These are phyloP conservation scores for Kodamaea anthophila DNA, from an alignment of 1,139 yeast genomes.

Conservation along the genomic window DNA sequence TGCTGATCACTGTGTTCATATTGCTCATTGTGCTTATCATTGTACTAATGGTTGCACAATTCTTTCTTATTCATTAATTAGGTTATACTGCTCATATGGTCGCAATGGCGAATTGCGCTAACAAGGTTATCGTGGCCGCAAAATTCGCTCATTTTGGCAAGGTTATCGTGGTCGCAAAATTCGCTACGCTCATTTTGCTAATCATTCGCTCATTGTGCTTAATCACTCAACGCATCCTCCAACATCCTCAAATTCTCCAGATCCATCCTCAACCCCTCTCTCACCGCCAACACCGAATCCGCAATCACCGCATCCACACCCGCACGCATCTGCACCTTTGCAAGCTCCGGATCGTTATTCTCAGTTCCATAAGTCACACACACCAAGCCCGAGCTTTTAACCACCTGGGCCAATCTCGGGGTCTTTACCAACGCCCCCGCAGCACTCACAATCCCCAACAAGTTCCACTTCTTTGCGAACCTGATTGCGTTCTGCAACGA, in stretches of 20 bases:
- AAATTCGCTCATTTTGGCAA: too few relatives aligned
- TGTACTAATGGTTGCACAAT: too few relatives aligned
- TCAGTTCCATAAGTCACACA: slow-evolving; percentile 88
- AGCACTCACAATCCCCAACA: slow-evolving; percentile 88
- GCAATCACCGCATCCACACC: slow-evolving; percentile 98
- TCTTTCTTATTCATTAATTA: too few relatives aligned
- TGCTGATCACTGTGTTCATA: too few relatives aligned
- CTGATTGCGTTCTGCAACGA: slow-evolving; percentile 89
- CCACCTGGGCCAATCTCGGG: slow-evolving; percentile 83
- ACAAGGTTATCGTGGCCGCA: too few relatives aligned
- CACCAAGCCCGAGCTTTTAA: slow-evolving; percentile 84
- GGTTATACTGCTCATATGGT: too few relatives aligned
- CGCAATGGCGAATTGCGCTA: too few relatives aligned
- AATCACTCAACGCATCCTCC: slow-evolving; percentile 10
- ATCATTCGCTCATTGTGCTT: neutral
- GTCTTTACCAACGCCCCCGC: slow-evolving; percentile 79
- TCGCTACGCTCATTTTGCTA: too few relatives aligned
- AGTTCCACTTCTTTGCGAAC: slow-evolving; percentile 87
- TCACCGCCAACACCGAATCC: slow-evolving; percentile 87
- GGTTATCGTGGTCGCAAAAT: too few relatives aligned
- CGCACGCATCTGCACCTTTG: slow-evolving; percentile 81
- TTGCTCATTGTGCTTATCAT: too few relatives aligned
- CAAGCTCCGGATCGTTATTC: slow-evolving; percentile 82
- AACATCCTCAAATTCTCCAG: slow-evolving; percentile 11
- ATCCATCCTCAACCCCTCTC: slow-evolving; percentile 64